Base-by-base conservation (phyloP, 768 basidiomycete genomes). In the Tricholoma terreum region DNA sequence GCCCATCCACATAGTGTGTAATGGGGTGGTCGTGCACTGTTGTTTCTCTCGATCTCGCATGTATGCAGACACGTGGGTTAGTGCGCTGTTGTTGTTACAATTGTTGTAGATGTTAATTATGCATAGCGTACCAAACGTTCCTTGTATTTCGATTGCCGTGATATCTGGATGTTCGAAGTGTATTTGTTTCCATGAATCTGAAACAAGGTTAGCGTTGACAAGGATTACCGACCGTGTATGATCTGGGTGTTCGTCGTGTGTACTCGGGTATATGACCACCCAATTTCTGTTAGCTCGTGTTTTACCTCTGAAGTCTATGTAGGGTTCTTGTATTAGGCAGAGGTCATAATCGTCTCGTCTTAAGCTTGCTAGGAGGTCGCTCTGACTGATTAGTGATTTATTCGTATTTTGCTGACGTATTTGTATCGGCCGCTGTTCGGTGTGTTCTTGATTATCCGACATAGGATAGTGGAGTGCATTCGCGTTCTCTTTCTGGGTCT, bases 1-100 rank as follows among this genome's bases (percentile, higher is more conserved):
- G 73, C 55, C 72, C 0, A 61, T 34, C 76, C 73, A 77, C 1
- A 75, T 8, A 40, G 46, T 17, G 24, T 27, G 24, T 27, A 27
- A 3, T 6, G 24, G 24, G 2, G 2, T 6, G 24, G 24, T 27
- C 6, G 24, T 6, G 24, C 24, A 3, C 3, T 3, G 24, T 27
- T 27, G 24, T 27, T 6, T 27, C 24, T 27, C 24, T 2, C 24
- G 24, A 6, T 27, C 6, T 2, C 24, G 24, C 24, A 27, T 27
- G 24, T 3, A 27, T 2, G 2, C 6, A 2, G 24, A 27, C 6
- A 27, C 6, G 24, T 27, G 24, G 24, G 24, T 27, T 2, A 27
- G 24, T 2, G 24, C 24, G 6, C 6, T 2, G 24, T 27, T 27
- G 24, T 27, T 27, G 24, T 27, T 6, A 6, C 24, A 27, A 6